These are phyloP conservation scores for Penstemon eatonii DNA, from an alignment of 257 asterid species.

Conservation along the genomic window DNA sequence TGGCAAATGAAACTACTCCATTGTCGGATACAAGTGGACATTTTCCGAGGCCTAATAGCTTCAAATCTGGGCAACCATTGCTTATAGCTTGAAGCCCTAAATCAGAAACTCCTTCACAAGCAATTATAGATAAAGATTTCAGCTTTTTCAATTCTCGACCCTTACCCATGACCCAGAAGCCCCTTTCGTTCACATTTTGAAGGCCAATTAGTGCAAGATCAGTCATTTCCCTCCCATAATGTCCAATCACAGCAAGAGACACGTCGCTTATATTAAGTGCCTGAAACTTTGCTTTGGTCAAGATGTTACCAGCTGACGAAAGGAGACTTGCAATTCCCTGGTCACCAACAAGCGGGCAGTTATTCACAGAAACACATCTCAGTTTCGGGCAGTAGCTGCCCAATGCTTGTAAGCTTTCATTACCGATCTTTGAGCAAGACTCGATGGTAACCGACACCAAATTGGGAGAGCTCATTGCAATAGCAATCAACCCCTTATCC, in stretches of 20 bases:
- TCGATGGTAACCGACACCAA: slow-evolving; percentile 64
- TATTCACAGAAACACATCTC: slow-evolving; percentile 54
- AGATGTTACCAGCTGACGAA: slow-evolving; percentile 57
- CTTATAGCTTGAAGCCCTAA: slow-evolving; percentile 61
- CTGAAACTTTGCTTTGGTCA: slow-evolving; percentile 64
- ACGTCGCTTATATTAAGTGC: slow-evolving; percentile 61
- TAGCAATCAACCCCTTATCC: slow-evolving; percentile 57
- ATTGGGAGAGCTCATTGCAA: slow-evolving; percentile 73
- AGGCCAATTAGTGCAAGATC: slow-evolving; percentile 58
- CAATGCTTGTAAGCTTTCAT: slow-evolving; percentile 66
- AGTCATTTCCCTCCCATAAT: slow-evolving; percentile 64
- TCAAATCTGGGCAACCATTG: slow-evolving; percentile 70
- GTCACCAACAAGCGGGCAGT: slow-evolving; percentile 70
- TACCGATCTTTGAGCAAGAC: slow-evolving; percentile 75
- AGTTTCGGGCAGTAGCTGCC: slow-evolving; percentile 63
- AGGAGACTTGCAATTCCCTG: slow-evolving; percentile 72
- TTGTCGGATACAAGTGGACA: slow-evolving; percentile 66
- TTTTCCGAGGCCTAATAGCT: slow-evolving; percentile 47
- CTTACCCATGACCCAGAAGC: slow-evolving; percentile 97
- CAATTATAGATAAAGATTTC: slow-evolving; percentile 58
- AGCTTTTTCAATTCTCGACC: slow-evolving; percentile 75
- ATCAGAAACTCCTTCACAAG: slow-evolving; percentile 81
- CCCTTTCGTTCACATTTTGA: slow-evolving; percentile 74
- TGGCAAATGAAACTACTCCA: slow-evolving; percentile 65
- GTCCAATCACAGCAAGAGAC: slow-evolving; percentile 92